These are phyloP conservation scores for Ophiostoma montium DNA, from an alignment of 2,329 filamentous ascomycete species.

Conservation along the genomic window DNA sequence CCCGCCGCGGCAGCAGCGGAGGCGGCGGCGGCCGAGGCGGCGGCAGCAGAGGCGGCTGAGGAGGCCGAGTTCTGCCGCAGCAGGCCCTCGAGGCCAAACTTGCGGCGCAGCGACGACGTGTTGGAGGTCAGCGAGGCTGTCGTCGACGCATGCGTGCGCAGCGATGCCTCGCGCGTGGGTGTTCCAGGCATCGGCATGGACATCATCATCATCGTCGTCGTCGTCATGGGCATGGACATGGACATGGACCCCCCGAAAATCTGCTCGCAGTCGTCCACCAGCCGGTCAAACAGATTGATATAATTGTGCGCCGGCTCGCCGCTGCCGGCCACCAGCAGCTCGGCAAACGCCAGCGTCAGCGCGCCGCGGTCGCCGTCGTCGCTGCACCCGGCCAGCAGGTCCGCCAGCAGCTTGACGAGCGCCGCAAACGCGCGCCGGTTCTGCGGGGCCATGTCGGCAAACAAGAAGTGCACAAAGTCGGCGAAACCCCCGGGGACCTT, in stretches of 20 bases:
- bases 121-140: conserved; percentile 72
- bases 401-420: conserved; percentile 72
- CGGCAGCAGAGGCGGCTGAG: no score
- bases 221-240: conserved; percentile 27
- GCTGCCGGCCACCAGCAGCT: conserved; percentile 60
- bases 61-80: conserved; percentile 54
- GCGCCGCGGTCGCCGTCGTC: conserved; percentile 86
- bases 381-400: conserved; percentile 75
- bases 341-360: conserved; percentile 76
- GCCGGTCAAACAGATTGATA: conserved; percentile 74
- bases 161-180: neutral
- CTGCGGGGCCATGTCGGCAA: conserved; percentile 53
- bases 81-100: conserved; percentile 67
- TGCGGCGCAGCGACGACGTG: conserved; percentile 68
- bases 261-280: conserved; percentile 78
- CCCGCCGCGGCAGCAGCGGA: no score
- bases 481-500: conserved; percentile 59
- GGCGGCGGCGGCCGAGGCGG: no score
- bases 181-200: no score
- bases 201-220: no score
- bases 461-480: conserved; percentile 51
- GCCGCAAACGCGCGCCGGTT: conserved; percentile 67
- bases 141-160: conserved; percentile 32
- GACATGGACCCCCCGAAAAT: conserved; percentile 45
- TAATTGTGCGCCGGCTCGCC: conserved; percentile 58